A percentile compares a stretch with the other conserved stretches of the same genome.
Conservation (phyloP, 2,329 filamentous ascomycete species). For the Uncinocarpus reesii region DNA sequence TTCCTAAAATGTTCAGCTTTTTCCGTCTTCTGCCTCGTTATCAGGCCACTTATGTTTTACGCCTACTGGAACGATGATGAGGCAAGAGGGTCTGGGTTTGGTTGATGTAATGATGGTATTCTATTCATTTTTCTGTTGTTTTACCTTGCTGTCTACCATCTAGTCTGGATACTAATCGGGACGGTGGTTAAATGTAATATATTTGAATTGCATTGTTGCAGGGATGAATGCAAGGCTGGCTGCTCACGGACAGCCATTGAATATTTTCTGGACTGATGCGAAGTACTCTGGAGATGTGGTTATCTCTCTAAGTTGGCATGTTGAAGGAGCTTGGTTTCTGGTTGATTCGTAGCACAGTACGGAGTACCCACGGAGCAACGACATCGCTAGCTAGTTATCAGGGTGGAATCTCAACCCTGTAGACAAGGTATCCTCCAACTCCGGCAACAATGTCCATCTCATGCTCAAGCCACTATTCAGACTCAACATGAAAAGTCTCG, state of each 20-base stretch:
- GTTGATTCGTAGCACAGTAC: no score
- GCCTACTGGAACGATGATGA: neutral
- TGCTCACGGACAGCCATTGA: no score
- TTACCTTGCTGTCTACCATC: neutral
- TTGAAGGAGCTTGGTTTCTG: no score
- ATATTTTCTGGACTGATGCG: neutral
- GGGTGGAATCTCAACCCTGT: no score
- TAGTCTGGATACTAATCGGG: neutral
- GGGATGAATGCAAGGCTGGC: neutral
- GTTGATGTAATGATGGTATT: neutral
- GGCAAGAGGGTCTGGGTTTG: neutral
- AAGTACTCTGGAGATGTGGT: no score
- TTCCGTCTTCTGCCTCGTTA: neutral
- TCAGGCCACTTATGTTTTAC: neutral
- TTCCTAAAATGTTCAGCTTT: no score
- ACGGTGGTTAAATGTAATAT: neutral
- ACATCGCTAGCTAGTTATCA: neutral
- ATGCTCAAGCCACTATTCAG: neutral
- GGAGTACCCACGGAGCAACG: no score
- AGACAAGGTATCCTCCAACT: no score
- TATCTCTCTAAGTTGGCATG: no score
- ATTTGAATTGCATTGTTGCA: neutral
- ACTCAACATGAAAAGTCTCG: neutral
- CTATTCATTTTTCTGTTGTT: neutral
- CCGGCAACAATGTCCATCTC: neutral